Conservation (phyloP, 257 asterid genomes). For the Jaltomata sinuosa region DNA sequence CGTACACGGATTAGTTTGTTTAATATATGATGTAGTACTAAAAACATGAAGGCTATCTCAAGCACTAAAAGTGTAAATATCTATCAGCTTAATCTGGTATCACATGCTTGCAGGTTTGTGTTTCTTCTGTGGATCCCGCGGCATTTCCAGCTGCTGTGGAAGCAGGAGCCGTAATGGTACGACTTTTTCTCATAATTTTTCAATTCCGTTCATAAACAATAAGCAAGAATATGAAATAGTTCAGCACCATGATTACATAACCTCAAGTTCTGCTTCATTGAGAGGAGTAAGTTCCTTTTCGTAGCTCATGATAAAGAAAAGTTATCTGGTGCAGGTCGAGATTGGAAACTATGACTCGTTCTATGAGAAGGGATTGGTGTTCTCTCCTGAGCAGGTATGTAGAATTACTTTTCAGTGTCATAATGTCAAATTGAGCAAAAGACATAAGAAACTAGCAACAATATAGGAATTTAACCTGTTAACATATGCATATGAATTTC, state of each 20-base stretch:
- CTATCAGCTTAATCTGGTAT: not conserved
- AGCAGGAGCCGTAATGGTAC: constrained; percentile 88
- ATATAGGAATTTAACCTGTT: not conserved
- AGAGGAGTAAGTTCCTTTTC: not conserved
- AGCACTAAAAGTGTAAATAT: not conserved
- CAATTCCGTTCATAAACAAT: not conserved
- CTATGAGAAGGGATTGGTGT: constrained; percentile 64
- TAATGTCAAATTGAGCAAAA: not conserved
- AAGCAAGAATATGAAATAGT: not conserved
- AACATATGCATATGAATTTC: not conserved
- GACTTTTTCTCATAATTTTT: not conserved
- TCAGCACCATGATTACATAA: not conserved
- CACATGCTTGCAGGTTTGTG: constrained; percentile 54
- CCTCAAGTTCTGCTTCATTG: not conserved
- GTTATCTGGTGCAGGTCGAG: constrained; percentile 49
- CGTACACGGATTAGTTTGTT: not conserved
- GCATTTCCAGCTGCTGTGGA: constrained; percentile 80
- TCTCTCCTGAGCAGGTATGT: constrained; percentile 72
- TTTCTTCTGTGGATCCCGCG: constrained; percentile 79
- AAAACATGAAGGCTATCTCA: not conserved
- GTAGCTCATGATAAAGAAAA: not conserved
- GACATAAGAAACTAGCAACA: not conserved
- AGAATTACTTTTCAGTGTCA: not conserved
- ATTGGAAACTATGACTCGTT: constrained; percentile 87
- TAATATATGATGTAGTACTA: not conserved